phyloP scores from a whole-genome alignment of 768 basidiomycete species.

The Pisolithus sp. region DNA sequence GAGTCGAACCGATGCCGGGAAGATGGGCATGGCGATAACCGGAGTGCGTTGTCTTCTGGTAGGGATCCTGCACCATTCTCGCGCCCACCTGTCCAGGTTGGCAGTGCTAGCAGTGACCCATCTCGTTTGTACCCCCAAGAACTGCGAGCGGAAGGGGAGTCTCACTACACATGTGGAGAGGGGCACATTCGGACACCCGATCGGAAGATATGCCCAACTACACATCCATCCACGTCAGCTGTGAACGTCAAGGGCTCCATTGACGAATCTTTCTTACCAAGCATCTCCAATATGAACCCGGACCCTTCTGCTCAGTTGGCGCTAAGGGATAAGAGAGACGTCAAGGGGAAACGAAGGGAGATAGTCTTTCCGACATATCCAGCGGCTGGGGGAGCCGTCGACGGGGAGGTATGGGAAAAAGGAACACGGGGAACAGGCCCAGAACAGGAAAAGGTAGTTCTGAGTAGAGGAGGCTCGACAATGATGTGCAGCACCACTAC shows the following conservation, averaged over 20 bases:
- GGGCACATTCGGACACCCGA: too few species aligned
- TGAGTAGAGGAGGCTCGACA: background rate
- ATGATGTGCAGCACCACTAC: background rate
- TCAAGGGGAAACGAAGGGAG: conserved; percentile 8
- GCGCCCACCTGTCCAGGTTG: too few species aligned
- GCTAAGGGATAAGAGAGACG: background rate
- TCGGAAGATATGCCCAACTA: background rate
- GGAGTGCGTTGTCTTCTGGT: too few species aligned
- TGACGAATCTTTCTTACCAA: background rate
- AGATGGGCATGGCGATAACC: too few species aligned
- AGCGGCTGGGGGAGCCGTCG: too few species aligned
- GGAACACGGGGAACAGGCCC: background rate
- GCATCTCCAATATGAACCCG: background rate
- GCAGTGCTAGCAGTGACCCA: too few species aligned
- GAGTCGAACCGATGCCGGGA: conserved; percentile 1
- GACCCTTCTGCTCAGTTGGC: background rate
- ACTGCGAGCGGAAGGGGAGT: too few species aligned
- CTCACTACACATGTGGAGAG: too few species aligned
- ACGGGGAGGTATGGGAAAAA: background rate
- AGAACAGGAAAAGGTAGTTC: background rate
- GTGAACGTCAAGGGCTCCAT: background rate
- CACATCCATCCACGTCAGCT: conserved; percentile 1
- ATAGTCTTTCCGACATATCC: background rate
- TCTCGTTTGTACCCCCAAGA: too few species aligned
- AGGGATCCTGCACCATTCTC: too few species aligned